Evolutionary conservation across 2,329 filamentous ascomycete genomes (phyloP), one percentile per base, ranked within the genome.

Genomic region (Tolypocladium tundrense): DNA sequence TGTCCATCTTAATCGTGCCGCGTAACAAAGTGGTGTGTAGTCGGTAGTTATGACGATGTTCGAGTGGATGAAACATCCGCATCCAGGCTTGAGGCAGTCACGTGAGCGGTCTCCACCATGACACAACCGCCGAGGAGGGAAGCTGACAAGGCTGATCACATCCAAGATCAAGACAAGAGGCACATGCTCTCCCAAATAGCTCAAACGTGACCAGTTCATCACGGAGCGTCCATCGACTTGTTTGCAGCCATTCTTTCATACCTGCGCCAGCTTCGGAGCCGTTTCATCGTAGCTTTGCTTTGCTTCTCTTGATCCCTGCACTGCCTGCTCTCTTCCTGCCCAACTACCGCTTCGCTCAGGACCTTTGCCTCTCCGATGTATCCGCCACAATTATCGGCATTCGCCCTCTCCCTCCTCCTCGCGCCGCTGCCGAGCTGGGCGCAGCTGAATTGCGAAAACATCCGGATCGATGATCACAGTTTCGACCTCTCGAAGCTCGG

Each of bases 401-500:
- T 75, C 40, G 59, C 76, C 39, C 60, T 79, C 24, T 63, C 69
- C 33, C 66, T 75, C 16, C 66, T 76, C 48, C 64, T 76, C 19
- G 65, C 72, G 27, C 69, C 74, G 19, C 61, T 69, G 2, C 68
- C 75, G 3, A 71, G 70, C 11, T 70, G 75, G 16, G 76, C 81
- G 48, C 81, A 77, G 62, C 73, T 90, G 57, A 72, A 82, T 61
- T 92, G 88, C 77, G 76, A 81, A 24, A 77, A 85, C 54, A 75
- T 91, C 39, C 72, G 79, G 4, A 77, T 83, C 1, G 80, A 86
- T 62, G 77, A 76, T 31, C 77, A 82, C 60, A 77, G 74, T 37
- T 92, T 88, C 71, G 79, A 91, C 71, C 76, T 93, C 37, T 75
- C 76, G 33, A 71, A 77, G 61, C 80, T 92, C 9, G 77, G 75